Evolutionary conservation across 768 basidiomycete species (phyloP), one percentile per base, ranked within the genome.

Genomic region (Neoboletus subvelutipes): DNA sequence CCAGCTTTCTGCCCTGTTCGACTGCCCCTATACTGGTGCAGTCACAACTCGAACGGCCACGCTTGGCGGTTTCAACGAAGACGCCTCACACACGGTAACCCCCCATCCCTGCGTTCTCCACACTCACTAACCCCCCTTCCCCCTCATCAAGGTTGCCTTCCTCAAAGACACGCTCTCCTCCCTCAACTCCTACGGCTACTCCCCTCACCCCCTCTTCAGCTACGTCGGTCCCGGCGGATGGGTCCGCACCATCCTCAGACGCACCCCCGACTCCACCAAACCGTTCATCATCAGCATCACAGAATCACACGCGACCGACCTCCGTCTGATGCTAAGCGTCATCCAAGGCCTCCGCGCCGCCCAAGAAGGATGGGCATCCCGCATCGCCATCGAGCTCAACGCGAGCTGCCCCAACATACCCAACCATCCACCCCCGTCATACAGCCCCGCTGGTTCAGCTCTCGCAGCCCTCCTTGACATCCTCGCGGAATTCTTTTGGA

Each of bases 121-220:
- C 37, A 7, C 42, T 7, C 48, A 15, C 63, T 64, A 2, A 64
- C 40, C 54, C n/a, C n/a, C 34, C 54, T n/a, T 10, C 43, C 53
- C 11, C 20, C 13, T 46, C 39, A 46, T 50, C 52, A 48, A 90
- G 88, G 86, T 88, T 46, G 82, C 79, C 17, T 88, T 91, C 61
- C 58, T 82, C 45, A 73, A 71, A 39, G 73, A 74, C 15, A 65
- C 76, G 10, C 61, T 78, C 37, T 79, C 88, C n/a, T 85, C 92
- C 17, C 66, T 92, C 57, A 94, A 94, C 69, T 88, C 87, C 0
- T 94, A 90, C 71, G 92, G 92, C 24, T 95, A 94, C 73, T 93
- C 90, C 9, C 92, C 91, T 0, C 79, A 86, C 64, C 83, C 88
- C 6, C 79, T 94, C 42, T 64, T 75, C n/a, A 61, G 67, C 24